These are phyloP conservation scores for Cutaneotrichosporon cavernicola DNA, from an alignment of 1,284 basidiomycete genomes.

Conservation along the genomic window DNA sequence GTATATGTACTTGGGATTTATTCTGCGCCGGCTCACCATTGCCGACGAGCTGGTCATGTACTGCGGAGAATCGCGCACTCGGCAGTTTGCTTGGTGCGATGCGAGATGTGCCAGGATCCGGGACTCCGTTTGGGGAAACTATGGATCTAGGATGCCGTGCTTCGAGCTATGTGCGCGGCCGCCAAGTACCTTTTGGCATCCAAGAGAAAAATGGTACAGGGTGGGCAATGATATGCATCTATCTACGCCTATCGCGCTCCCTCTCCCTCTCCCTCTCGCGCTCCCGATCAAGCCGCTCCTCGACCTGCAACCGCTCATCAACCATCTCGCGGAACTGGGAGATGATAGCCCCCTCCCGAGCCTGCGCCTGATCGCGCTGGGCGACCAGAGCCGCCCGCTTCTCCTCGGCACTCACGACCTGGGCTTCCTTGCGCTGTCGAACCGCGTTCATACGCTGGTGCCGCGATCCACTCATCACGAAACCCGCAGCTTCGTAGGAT, in stretches of 20 bases:
- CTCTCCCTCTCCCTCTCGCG: conserved; percentile 10
- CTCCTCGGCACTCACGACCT: conserved; percentile 97
- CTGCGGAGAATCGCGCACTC: no score
- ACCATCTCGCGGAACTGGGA: conserved; percentile 75
- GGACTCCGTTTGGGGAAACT: no score
- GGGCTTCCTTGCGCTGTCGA: conserved; percentile 93
- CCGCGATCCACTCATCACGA: conserved; percentile 94
- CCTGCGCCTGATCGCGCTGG: conserved; percentile 86
- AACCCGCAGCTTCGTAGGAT: conserved; percentile 82
- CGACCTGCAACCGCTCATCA: conserved; percentile 54
- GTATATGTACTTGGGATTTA: no score
- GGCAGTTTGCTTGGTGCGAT: no score
- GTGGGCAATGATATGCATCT: not conserved
- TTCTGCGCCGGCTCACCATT: no score
- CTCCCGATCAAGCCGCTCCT: conserved; percentile 11
- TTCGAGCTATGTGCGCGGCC: no score
- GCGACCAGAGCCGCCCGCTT: conserved; percentile 89
- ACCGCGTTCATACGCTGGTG: conserved; percentile 96
- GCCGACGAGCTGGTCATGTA: no score
- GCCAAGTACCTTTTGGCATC: no score
- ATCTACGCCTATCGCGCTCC: not conserved
- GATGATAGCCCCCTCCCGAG: conserved; percentile 69
- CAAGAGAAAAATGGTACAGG: no score
- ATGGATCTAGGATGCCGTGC: no score
- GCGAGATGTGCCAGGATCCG: no score